These are phyloP conservation scores for Ophidiomyces ophidiicola DNA, from an alignment of 2,329 filamentous ascomycete genomes.

Conservation along the genomic window DNA sequence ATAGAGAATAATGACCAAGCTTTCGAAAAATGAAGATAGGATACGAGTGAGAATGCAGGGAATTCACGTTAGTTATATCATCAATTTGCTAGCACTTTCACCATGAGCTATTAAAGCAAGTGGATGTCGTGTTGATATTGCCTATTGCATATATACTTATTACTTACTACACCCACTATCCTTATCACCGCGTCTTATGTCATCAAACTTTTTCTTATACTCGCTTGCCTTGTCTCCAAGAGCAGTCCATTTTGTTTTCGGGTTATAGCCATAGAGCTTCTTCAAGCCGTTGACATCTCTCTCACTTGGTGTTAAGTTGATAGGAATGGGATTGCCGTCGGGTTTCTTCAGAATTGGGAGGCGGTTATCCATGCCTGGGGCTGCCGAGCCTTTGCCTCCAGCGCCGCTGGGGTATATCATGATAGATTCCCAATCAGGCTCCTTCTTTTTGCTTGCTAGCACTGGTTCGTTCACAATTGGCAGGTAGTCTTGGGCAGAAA, in stretches of 20 bases:
- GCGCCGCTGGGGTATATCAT: slow-evolving; percentile 13
- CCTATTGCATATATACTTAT: too few species aligned
- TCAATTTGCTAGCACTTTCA: too few species aligned
- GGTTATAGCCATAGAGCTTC: neutral
- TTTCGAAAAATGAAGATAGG: too few species aligned
- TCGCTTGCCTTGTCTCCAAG: neutral
- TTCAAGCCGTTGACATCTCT: neutral
- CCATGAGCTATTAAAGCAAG: too few species aligned
- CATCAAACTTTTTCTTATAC: neutral
- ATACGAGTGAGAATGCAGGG: too few species aligned
- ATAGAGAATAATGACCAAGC: too few species aligned
- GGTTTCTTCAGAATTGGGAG: neutral
- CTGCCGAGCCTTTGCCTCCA: slow-evolving; percentile 10
- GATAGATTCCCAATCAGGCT: slow-evolving; percentile 11
- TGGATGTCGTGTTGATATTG: too few species aligned
- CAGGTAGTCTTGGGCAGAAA: neutral
- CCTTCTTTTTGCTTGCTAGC: neutral
- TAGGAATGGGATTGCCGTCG: neutral
- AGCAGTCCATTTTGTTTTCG: neutral
- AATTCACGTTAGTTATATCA: too few species aligned
- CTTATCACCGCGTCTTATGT: neutral
- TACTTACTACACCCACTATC: neutral
- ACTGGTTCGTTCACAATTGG: neutral
- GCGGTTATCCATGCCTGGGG: neutral
- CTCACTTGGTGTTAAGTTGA: neutral